Conservation (phyloP, 73 alveolate genomes). For the Paramecium octaurelia region DNA sequence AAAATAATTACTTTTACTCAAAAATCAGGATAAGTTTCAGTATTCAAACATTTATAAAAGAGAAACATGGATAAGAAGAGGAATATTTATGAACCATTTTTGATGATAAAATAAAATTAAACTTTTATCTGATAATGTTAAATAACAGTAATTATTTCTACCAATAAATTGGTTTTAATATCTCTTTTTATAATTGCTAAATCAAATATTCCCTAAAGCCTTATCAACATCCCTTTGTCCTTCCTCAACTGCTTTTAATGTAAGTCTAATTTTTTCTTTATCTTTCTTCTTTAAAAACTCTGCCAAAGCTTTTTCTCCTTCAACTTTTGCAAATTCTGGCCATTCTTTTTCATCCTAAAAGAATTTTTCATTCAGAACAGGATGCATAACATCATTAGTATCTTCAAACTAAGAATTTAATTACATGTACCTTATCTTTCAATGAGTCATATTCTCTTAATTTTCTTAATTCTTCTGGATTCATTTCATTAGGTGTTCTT, state of each 20-base stretch:
- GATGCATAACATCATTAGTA: not conserved
- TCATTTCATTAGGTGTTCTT: constrained; percentile 44
- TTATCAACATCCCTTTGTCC: not conserved
- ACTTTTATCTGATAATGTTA: too few relatives aligned
- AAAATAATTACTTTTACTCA: too few relatives aligned
- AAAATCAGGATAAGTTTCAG: too few relatives aligned
- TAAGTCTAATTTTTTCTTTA: constrained; percentile 24
- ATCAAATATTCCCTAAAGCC: not conserved
- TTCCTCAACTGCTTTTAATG: constrained; percentile 13
- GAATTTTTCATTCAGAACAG: not conserved
- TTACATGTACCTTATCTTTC: constrained; percentile 1
- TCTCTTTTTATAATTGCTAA: not conserved
- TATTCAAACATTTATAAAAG: too few relatives aligned
- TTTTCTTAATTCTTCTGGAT: constrained; percentile 35
- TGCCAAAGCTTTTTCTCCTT: constrained; percentile 11
- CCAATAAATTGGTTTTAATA: not conserved
- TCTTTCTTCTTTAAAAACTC: not conserved
- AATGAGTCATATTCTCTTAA: constrained; percentile 10
- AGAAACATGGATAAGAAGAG: too few relatives aligned
- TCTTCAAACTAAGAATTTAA: constrained; percentile 7
- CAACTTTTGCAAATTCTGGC: not conserved
- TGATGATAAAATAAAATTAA: too few relatives aligned
- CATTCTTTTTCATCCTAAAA: not conserved
- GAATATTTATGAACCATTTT: too few relatives aligned
- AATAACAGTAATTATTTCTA: not conserved